These are phyloP conservation scores for Lyophyllum semitale DNA, from an alignment of 768 basidiomycete genomes.

Conservation along the genomic window DNA sequence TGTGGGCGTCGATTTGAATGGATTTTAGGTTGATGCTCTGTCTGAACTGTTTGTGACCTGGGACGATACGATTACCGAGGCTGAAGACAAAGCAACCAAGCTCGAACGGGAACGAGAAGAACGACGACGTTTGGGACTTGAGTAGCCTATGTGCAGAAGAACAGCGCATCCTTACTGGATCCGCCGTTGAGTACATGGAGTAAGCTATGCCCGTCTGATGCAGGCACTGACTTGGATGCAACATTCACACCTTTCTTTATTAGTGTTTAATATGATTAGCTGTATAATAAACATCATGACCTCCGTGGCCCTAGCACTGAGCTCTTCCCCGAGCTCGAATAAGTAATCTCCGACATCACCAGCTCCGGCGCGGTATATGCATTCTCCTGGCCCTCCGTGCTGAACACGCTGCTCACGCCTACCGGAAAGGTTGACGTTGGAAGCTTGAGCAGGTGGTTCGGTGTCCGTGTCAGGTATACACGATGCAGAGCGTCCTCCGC, in stretches of 20 bases:
- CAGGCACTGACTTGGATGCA: too few relatives aligned
- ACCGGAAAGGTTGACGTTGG: constrained; percentile 76
- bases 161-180: too few relatives aligned
- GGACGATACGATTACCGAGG: constrained; percentile 75
- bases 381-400: constrained; percentile 38
- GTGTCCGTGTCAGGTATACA: constrained; percentile 79
- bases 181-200: too few relatives aligned
- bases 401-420: constrained; percentile 55
- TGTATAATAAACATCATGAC: constrained; percentile 5
- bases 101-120: constrained; percentile 67
- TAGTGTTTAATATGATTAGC: not conserved
- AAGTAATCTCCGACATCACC: constrained; percentile 64
- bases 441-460: constrained; percentile 64
- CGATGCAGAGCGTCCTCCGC: constrained; percentile 85
- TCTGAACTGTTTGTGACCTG: constrained; percentile 86
- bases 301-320: constrained; percentile 19
- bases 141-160: too few relatives aligned
- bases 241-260: not conserved
- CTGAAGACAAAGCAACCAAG: constrained; percentile 57
- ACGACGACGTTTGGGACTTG: constrained; percentile 62
- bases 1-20: not conserved
- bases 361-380: constrained; percentile 56
- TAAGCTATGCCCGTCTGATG: not conserved
- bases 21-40: constrained; percentile 69
- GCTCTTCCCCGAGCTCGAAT: constrained; percentile 69